Evolutionary conservation across 805 yeast genomes (phyloP).

Genomic region (Candida suzukii): DNA sequence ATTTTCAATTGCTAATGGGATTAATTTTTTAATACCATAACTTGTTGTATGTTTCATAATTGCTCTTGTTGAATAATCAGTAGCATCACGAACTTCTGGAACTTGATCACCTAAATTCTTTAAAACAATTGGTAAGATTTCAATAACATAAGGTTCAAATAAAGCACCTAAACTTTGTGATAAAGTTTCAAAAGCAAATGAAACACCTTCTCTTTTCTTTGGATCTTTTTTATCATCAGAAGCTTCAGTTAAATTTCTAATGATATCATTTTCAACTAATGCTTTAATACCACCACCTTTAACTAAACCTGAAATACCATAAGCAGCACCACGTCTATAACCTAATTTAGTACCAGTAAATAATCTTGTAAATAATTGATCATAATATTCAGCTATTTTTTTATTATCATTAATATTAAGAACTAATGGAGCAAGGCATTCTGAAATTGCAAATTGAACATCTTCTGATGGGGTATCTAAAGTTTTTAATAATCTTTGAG

Average conservation of each 20-base stretch:
- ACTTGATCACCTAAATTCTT: slow-evolving; percentile 78
- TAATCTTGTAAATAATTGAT: slow-evolving; percentile 50
- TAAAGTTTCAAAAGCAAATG: slow-evolving; percentile 77
- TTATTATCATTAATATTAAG: slow-evolving; percentile 35
- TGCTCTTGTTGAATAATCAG: slow-evolving; percentile 76
- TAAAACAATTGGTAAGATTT: slow-evolving; percentile 74
- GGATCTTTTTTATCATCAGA: slow-evolving; percentile 80
- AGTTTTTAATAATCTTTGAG: slow-evolving; percentile 64
- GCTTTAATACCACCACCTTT: slow-evolving; percentile 84
- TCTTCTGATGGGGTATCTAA: slow-evolving; percentile 83
- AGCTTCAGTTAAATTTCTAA: slow-evolving; percentile 70
- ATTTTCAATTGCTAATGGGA: slow-evolving; percentile 83
- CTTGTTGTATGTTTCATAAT: slow-evolving; percentile 91
- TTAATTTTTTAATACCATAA: slow-evolving; percentile 83
- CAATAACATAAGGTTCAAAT: slow-evolving; percentile 94
- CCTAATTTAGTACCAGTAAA: slow-evolving; percentile 42
- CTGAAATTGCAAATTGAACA: slow-evolving; percentile 83
- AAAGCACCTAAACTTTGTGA: slow-evolving; percentile 67
- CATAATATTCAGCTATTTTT: slow-evolving; percentile 47
- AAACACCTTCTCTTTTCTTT: slow-evolving; percentile 77
- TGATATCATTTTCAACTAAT: slow-evolving; percentile 67
- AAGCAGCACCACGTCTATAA: slow-evolving; percentile 88
- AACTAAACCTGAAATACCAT: slow-evolving; percentile 90
- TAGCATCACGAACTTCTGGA: slow-evolving; percentile 83
- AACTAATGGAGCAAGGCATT: slow-evolving; percentile 80